Base-by-base conservation (phyloP, 2,329 filamentous ascomycete genomes). In the Ceratocystis papillata region DNA sequence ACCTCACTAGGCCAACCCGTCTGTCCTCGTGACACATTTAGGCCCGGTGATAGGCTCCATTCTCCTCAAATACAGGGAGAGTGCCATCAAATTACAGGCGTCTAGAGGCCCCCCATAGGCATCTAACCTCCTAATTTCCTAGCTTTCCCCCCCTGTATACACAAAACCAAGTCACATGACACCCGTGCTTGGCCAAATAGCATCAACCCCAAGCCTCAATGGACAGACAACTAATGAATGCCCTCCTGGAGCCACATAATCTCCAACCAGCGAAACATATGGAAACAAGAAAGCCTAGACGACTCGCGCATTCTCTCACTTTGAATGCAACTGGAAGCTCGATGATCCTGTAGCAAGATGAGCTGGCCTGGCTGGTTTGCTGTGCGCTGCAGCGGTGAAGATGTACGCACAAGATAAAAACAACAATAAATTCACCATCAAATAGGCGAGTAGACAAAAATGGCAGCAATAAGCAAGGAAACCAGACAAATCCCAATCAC, bases 1-100 rank as follows among this genome's bases (percentile, higher is more conserved):
- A 30, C 22, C 22, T 57, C 22, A 57, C 53, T 33, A 57, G 30
- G 30, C 22, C 25, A 57, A 6, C 22, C 53, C 10, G 25, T 30
- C 28, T 57, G 53, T 57, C 53, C 53, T 57, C 53, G 53, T 57
- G 53, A 57, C 17, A 5, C 12, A 15, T 57, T 5, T 57, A 57
- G 53, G n/a, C 53, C 53, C 5, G 17, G 15, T 30, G 53, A 30
- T 57, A 57, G 53, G 53, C 22, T 15, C 53, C 30, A 17, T 57
- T 20, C n/a, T 17, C 28, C 28, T 5, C 22, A 57, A 15, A 33
- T 30, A 57, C 25, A 30, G 53, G 53, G 6, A 57, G 53, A n/a
- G 10, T 15, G 12, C 53, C 20, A 20, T 12, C 10, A 17, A 57
- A 6, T 33, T 57, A 57, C 15, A 57, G 53, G 53, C 53, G 12